Evolutionary conservation across 2,329 filamentous ascomycete genomes (phyloP), one percentile per base, ranked within the genome.

Genomic region (Ascochyta fabae): DNA sequence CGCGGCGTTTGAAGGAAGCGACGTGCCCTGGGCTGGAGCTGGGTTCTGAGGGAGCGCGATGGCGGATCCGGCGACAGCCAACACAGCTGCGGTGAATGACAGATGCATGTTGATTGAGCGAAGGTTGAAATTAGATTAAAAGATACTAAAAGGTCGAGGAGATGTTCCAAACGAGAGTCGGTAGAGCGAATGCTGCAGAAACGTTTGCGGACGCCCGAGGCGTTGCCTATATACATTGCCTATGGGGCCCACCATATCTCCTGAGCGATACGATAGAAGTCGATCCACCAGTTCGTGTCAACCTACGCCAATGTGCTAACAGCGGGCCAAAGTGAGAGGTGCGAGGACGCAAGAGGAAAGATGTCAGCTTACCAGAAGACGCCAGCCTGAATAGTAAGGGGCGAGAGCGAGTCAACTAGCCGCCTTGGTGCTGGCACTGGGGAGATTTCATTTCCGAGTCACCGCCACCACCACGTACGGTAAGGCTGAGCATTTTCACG

Each of bases 61-160:
- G 26, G 48, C 54, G n/a, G 54, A 48, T 31, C 54, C 54, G 48
- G 54, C 54, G 19, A 53, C 44, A 57, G 54, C 54, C 54, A 57
- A 36, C 27, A 57, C 29, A 44, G 54, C 54, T 52, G 54, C 16
- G 27, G 54, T 57, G 27, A 48, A 53, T 22, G 54, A 48, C 34
- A 57, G 40, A 45, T 48, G 48, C 54, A 57, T 57, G 54, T 7
- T 53, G 54, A 4, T 43, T 40, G 54, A 57, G 54, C 27, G 40
- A 52, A 29, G 40, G 48, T 41, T 29, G 39, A 22, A 45, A 57
- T 52, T 52, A 52, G 54, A 57, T 57, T 53, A 57, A 44, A 48
- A 16, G 8, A 50, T 57, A 57, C 34, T 48, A 53, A 19, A 15
- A 52, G 54, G 43, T 7, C 4, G 33, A 26, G 41, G 54, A 41